A percentile compares a stretch with the other conserved stretches of the same genome.
Conservation (phyloP, 2,329 filamentous ascomycete genomes). For the Knufia petricola region DNA sequence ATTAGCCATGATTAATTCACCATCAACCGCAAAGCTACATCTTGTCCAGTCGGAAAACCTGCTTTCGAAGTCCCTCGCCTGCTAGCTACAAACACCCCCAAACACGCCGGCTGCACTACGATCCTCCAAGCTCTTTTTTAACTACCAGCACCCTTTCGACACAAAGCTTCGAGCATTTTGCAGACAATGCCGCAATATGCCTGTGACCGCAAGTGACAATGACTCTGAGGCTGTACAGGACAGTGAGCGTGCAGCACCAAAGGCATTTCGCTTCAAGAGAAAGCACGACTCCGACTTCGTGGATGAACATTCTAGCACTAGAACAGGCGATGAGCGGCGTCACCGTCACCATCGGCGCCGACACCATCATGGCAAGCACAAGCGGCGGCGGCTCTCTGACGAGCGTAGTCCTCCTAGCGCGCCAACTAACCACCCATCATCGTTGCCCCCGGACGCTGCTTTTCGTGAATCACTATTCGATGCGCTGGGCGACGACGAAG, state of each 20-base stretch:
- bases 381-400: conserved; percentile 22
- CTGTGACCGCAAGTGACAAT: neutral
- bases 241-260: neutral
- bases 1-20: too few species aligned
- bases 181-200: neutral
- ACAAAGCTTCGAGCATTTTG: too few species aligned
- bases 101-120: too few species aligned
- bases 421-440: conserved; percentile 9
- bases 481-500: conserved; percentile 92
- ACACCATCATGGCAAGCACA: conserved; percentile 21
- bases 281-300: conserved; percentile 5
- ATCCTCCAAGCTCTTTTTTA: too few species aligned
- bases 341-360: conserved; percentile 21
- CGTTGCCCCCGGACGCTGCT: conserved; percentile 58
- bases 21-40: neutral
- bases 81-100: too few species aligned
- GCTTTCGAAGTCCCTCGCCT: too few species aligned
- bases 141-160: too few species aligned
- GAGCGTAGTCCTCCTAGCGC: conserved; percentile 5
- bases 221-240: neutral
- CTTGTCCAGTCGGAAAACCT: too few species aligned
- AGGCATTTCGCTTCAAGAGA: conserved; percentile 21
- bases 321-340: neutral
- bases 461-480: conserved; percentile 95
- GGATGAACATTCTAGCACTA: conserved; percentile 6